These are phyloP conservation scores for Capsicum baccatum DNA, from an alignment of 257 asterid species.

Conservation along the genomic window DNA sequence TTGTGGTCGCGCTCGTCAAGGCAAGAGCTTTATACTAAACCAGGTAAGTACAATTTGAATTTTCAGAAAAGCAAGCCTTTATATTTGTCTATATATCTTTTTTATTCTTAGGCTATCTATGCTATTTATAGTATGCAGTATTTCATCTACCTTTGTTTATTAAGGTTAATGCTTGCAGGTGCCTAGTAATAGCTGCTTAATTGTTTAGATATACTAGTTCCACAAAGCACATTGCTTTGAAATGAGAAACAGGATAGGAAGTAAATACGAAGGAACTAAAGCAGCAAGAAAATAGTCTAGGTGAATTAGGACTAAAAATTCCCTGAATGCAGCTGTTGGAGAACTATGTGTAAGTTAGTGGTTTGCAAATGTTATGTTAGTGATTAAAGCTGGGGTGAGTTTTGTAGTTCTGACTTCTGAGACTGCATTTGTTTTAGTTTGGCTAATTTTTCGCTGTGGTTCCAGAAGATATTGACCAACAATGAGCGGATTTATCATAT, in stretches of 20 bases:
- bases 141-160: neutral
- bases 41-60: slow-evolving; percentile 55
- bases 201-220: neutral
- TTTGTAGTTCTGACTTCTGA: neutral
- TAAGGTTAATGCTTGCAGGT: slow-evolving; percentile 30
- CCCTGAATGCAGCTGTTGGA: slow-evolving; percentile 4
- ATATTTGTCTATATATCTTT: neutral
- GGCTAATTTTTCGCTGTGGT: neutral
- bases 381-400: neutral
- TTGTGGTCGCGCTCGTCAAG: slow-evolving; percentile 99
- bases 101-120: neutral
- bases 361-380: neutral
- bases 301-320: neutral
- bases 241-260: neutral
- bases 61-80: neutral
- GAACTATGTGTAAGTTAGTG: neutral
- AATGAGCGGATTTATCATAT: slow-evolving; percentile 2
- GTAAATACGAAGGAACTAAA: neutral
- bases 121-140: neutral
- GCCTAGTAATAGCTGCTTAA: neutral
- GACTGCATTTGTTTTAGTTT: neutral
- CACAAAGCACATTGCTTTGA: neutral
- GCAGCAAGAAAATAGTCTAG: neutral
- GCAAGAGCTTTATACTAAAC: slow-evolving; percentile 87
- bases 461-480: slow-evolving; percentile 5